Conservation (phyloP, 495 filamentous ascomycete genomes). For the Apodospora peruviana region DNA sequence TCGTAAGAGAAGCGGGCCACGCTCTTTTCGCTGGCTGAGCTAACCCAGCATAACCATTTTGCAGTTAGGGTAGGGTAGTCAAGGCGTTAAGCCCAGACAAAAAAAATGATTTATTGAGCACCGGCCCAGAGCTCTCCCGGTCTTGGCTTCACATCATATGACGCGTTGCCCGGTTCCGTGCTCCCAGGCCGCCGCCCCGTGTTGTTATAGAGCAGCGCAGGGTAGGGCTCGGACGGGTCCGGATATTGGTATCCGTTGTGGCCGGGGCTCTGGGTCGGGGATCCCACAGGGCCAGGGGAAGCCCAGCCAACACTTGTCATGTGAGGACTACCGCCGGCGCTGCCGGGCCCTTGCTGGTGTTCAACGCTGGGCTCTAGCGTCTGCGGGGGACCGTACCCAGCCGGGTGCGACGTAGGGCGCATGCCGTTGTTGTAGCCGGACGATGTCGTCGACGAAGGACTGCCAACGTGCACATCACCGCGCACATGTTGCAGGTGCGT, state of each 20-base stretch:
- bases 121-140: slow-evolving; percentile 37
- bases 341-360: slow-evolving; percentile 61
- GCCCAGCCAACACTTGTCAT: slow-evolving; percentile 69
- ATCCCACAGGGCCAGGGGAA: slow-evolving; percentile 62
- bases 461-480: slow-evolving; percentile 61
- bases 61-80: too few relatives aligned
- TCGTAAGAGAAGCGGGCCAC: too few relatives aligned
- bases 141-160: slow-evolving; percentile 44
- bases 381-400: slow-evolving; percentile 71
- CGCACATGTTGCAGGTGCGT: slow-evolving; percentile 82
- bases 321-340: slow-evolving; percentile 65
- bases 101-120: slow-evolving; percentile 29
- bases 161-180: slow-evolving; percentile 57
- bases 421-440: slow-evolving; percentile 55
- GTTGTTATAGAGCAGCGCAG: slow-evolving; percentile 61
- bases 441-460: slow-evolving; percentile 59
- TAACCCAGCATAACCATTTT: too few relatives aligned
- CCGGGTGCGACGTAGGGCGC: slow-evolving; percentile 70
- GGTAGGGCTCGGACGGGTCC: slow-evolving; percentile 54
- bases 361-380: slow-evolving; percentile 85
- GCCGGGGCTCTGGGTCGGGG: slow-evolving; percentile 53
- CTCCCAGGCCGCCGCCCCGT: slow-evolving; percentile 58
- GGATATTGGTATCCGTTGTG: slow-evolving; percentile 63
- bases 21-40: too few relatives aligned
- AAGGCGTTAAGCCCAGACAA: too few relatives aligned